Evolutionary conservation across 2,329 filamentous ascomycete genomes (phyloP), one percentile per base, ranked within the genome.

Genomic region (Dendrostoma leiphaemia): DNA sequence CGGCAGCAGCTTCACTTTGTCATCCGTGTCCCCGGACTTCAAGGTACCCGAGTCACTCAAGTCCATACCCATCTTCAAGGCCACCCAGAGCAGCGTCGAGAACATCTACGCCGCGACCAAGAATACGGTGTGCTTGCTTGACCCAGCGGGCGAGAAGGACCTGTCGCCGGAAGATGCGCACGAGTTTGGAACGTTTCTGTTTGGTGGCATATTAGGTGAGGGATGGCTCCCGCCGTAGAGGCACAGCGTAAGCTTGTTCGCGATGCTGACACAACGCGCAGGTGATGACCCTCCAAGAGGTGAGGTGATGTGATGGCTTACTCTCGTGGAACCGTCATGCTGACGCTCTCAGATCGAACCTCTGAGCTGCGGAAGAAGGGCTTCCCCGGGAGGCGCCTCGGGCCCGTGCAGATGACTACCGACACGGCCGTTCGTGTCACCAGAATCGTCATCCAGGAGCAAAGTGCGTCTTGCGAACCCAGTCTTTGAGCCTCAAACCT

Each of bases 401-500:
- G 94, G 0, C 90, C 93, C 7, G 87, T 92, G 63, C 94, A 99
- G 72, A 97, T 99, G 93, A 97, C 94, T 3, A 99, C 94, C 4
- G 94, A 99, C 69, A 99, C 94, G 19, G 94, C 94, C 4, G 94
- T 97, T 48, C 83, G 94, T 61, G 93, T 97, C 41, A 97, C 94
- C 29, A 84, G 94, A 61, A 87, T 95, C 63, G 89, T 97, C 6
- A 85, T 92, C 10, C 89, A 96, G 65, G 84, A 92, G 61, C 88
- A 88, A 75, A 82, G 92, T 95, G 72, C 60, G 81, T 67, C 37
- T 41, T 31, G n/a, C n/a, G n/a, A n/a, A 8, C 28, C 45, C 59
- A 5, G 9, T 44, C 37, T 43, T 40, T 32, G 3, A 38, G 12
- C 12, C 15, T 23, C 34, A 17, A n/a, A n/a, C n/a, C n/a, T 28